Evolutionary conservation across 371 early-diverging fungal species (phyloP).

Genomic region (Saksenaea vasiformis): DNA sequence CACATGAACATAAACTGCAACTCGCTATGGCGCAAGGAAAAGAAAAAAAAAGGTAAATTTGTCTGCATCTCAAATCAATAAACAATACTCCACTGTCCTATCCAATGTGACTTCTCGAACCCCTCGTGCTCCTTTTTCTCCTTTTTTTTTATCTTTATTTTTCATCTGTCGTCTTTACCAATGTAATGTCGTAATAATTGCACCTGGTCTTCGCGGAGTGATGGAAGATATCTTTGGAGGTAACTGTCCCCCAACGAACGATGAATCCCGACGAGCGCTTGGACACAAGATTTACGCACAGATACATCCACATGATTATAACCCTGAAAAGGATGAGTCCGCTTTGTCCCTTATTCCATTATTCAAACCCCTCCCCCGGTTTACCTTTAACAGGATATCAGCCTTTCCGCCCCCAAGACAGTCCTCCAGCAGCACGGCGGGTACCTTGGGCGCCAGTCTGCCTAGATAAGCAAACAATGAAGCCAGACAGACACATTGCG

Average conservation of each 20-base stretch:
- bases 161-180: neutral
- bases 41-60: no score
- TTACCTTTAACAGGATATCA: constrained; percentile 20
- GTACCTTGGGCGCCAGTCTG: constrained; percentile 11
- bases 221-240: constrained; percentile 16
- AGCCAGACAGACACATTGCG: neutral
- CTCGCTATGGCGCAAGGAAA: no score
- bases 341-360: neutral
- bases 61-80: no score
- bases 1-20: neutral
- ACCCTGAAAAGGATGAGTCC: constrained; percentile 15
- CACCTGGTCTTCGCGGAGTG: constrained; percentile 26
- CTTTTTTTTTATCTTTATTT: neutral
- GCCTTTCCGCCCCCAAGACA: constrained; percentile 9
- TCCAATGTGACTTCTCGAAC: no score
- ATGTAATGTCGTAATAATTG: constrained; percentile 21
- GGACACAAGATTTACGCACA: constrained; percentile 29
- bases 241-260: constrained; percentile 23
- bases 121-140: no score
- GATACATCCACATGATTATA: constrained; percentile 17
- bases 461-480: constrained; percentile 9
- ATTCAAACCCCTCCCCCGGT: neutral
- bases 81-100: no score
- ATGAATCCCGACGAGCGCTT: constrained; percentile 29
- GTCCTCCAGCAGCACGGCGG: constrained; percentile 6